Evolutionary conservation across 106 monocot genomes (phyloP).

Genomic region (Apostasia shenzhenica): DNA sequence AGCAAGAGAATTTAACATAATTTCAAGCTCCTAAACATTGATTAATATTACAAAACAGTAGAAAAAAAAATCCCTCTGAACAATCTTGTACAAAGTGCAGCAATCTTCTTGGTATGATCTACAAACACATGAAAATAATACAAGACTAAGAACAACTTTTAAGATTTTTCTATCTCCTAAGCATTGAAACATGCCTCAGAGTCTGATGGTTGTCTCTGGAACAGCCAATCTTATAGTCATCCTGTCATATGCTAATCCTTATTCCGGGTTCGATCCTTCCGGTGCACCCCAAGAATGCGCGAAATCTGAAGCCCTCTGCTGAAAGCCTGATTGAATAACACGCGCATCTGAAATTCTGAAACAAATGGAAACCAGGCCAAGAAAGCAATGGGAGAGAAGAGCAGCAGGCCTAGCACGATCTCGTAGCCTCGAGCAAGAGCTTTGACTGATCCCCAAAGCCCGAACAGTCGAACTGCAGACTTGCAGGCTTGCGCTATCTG

Average conservation of each 20-base stretch:
- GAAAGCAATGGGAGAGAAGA: constrained; percentile 81
- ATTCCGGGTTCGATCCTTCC: constrained; percentile 53
- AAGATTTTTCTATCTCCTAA: too few relatives aligned
- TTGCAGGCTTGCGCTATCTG: constrained; percentile 90
- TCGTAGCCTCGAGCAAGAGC: constrained; percentile 89
- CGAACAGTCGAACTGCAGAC: constrained; percentile 24
- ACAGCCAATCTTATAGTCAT: too few relatives aligned
- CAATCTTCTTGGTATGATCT: too few relatives aligned
- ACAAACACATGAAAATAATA: too few relatives aligned
- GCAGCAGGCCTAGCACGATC: constrained; percentile 74
- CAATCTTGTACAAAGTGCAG: too few relatives aligned
- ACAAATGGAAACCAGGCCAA: constrained; percentile 97
- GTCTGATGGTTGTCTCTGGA: too few relatives aligned
- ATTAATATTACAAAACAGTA: too few relatives aligned
- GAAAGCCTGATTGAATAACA: constrained; percentile 96
- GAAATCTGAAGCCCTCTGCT: constrained; percentile 95
- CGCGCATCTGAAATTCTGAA: constrained; percentile 88
- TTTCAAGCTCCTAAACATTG: too few relatives aligned
- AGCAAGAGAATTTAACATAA: too few relatives aligned
- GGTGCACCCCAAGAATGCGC: constrained; percentile 88
- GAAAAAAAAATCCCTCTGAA: too few relatives aligned
- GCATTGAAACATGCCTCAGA: too few relatives aligned
- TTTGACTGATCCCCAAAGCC: constrained; percentile 65
- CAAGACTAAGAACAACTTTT: too few relatives aligned
- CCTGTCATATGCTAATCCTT: constrained; percentile 10